Percentiles rank a stretch among this genome's conserved stretches.
phyloP scores from a whole-genome alignment of 352 stramenopile genomes.

The Pilasporangium apinafurcum region DNA sequence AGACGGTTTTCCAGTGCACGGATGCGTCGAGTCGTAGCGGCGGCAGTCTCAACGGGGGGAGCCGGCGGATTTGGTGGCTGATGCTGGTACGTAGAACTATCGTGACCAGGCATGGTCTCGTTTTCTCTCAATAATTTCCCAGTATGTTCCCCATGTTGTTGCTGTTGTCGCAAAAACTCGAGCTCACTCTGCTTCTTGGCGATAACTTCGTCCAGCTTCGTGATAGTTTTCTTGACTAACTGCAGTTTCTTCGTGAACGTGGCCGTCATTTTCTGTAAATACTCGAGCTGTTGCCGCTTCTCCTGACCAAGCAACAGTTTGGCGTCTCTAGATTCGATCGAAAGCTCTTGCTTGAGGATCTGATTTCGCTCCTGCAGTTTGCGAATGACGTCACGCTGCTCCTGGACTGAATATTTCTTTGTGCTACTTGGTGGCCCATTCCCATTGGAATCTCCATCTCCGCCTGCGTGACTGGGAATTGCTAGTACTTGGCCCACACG shows the following conservation, averaged over 20 bases:
- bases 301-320: conserved; percentile 41
- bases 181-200: conserved; percentile 40
- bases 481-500: too few relatives aligned
- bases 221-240: conserved; percentile 26
- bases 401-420: conserved; percentile 51
- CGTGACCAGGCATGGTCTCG: conserved; percentile 11
- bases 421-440: conserved; percentile 1
- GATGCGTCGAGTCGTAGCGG: conserved; percentile 35
- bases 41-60: conserved; percentile 24
- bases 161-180: conserved; percentile 27
- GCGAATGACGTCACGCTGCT: conserved; percentile 65
- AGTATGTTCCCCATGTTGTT: conserved; percentile 14
- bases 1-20: conserved; percentile 65
- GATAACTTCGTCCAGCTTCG: conserved; percentile 39
- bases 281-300: conserved; percentile 46
- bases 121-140: too few relatives aligned
- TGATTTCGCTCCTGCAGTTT: conserved; percentile 72
- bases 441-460: conserved; percentile 1
- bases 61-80: not conserved
- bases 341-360: conserved; percentile 64
- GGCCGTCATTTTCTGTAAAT: conserved; percentile 43
- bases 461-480: not conserved
- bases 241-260: conserved; percentile 47
- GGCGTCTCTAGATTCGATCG: conserved; percentile 59
- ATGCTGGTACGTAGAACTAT: conserved; percentile 4